These are phyloP conservation scores for Calonectria pseudoturangicola DNA, from an alignment of 2,329 filamentous ascomycete genomes.

Conservation along the genomic window DNA sequence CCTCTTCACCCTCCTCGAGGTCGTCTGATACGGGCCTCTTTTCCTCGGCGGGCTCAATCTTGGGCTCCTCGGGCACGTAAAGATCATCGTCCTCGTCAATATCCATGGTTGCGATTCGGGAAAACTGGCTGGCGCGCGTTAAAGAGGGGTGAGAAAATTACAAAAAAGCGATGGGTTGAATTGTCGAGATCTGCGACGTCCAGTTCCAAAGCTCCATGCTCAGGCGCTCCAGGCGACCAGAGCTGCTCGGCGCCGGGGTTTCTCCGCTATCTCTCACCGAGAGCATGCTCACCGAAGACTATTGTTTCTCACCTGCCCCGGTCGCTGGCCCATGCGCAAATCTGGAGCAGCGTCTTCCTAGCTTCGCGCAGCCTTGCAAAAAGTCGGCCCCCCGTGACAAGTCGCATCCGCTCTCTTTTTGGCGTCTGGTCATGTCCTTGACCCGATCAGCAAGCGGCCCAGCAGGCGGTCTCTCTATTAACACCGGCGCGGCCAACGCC, in stretches of 20 bases:
- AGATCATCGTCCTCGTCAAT: constrained; percentile 82
- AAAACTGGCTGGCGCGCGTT: neutral
- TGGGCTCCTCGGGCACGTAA: constrained; percentile 76
- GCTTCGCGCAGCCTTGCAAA: constrained; percentile 48
- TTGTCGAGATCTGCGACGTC: constrained; percentile 45
- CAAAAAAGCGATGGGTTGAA: neutral
- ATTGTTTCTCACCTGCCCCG: constrained; percentile 42
- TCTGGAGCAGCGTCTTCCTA: constrained; percentile 39
- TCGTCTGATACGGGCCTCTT: constrained; percentile 68
- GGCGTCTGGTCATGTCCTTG: constrained; percentile 65
- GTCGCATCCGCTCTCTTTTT: constrained; percentile 47
- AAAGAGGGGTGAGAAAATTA: neutral
- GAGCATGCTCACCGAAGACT: constrained; percentile 40
- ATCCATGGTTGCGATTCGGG: constrained; percentile 70
- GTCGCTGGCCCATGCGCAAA: constrained; percentile 48
- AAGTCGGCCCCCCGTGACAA: constrained; percentile 47
- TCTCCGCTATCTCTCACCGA: constrained; percentile 51
- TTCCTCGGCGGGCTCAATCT: constrained; percentile 58
- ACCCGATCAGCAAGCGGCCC: constrained; percentile 76
- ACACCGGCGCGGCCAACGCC: constrained; percentile 76
- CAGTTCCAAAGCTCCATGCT: constrained; percentile 39
- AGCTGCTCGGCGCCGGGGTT: constrained; percentile 53
- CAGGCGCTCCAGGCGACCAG: constrained; percentile 42
- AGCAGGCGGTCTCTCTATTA: constrained; percentile 77
- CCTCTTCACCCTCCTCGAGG: constrained; percentile 78